phyloP scores from a whole-genome alignment of 2,329 filamentous ascomycete species.

The Sclerotinia trifoliorum region DNA sequence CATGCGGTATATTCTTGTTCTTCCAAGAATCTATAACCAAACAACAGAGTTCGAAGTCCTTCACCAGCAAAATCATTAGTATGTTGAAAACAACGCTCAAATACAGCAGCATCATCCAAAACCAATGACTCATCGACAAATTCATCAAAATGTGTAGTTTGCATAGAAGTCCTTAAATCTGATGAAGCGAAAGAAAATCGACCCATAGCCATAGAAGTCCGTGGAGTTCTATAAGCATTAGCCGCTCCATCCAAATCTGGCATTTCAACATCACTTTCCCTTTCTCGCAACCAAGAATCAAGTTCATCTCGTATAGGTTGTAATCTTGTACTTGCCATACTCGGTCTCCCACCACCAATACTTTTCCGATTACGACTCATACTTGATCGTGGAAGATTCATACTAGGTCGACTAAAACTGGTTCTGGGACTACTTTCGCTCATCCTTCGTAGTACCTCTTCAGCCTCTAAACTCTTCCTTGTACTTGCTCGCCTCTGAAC shows the following conservation, averaged over 20 bases:
- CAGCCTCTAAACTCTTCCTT: slow-evolving; percentile 60
- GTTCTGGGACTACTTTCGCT: slow-evolving; percentile 47
- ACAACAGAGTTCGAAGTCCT: slow-evolving; percentile 81
- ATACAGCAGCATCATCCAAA: slow-evolving; percentile 53
- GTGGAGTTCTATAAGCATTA: slow-evolving; percentile 43
- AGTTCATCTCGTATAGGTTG: slow-evolving; percentile 41
- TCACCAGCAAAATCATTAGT: slow-evolving; percentile 86
- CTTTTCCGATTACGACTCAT: slow-evolving; percentile 29
- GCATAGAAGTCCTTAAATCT: slow-evolving; percentile 40
- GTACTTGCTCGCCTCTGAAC: slow-evolving; percentile 52
- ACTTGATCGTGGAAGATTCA: slow-evolving; percentile 24
- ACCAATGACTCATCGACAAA: slow-evolving; percentile 60
- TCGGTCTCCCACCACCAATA: slow-evolving; percentile 33
- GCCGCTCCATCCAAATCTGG: slow-evolving; percentile 42
- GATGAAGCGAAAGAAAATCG: slow-evolving; percentile 36
- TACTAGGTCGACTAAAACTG: slow-evolving; percentile 30
- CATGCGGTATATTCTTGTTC: slow-evolving; percentile 72
- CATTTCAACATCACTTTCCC: slow-evolving; percentile 48
- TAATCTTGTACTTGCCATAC: slow-evolving; percentile 39
- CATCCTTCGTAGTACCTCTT: slow-evolving; percentile 54
- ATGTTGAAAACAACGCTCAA: slow-evolving; percentile 79
- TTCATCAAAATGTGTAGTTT: slow-evolving; percentile 53
- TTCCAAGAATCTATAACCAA: slow-evolving; percentile 73
- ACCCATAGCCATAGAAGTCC: slow-evolving; percentile 42
- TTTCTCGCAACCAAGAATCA: slow-evolving; percentile 39